Base-by-base conservation (phyloP, 2,329 filamentous ascomycete genomes). In the Torrubiellomyces zombiae region DNA sequence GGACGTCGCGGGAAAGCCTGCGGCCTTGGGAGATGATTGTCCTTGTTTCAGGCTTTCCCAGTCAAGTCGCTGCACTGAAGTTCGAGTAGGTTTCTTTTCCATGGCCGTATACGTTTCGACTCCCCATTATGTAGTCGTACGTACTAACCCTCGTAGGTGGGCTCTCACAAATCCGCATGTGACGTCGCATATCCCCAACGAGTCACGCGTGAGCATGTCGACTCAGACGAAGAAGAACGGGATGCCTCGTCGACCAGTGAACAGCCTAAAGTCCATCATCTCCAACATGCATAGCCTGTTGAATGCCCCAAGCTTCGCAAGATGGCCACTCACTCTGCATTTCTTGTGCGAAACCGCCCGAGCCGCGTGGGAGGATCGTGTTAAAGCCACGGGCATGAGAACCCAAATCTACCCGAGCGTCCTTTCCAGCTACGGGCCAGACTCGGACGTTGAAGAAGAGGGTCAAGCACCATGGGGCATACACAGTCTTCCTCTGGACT, bases 11-110 rank as follows among this genome's bases (percentile, higher is more conserved):
- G 26, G 51, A 57, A 23, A 70, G 52, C 4, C 52, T 85, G 32
- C 66, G 81, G 20, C 89, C 89, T 0, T 95, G 89, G 83, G 79
- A 92, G 44, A 91, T 93, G 77, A 67, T 80, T 3, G 73, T 71
- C 20, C 59, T 94, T 5, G 77, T 95, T 2, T 78, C 79, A 6
- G 86, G 86, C 0, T 98, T 98, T 36, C 82, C 80, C 0, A 86
- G 78, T 36, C 75, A 75, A 40, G 70, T 86, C 18, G 82, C 80
- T 1, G 89, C 89, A 1, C 54, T 98, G 34, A 86, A 95, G 43
- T 95, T 98, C 44, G 86, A 95, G 77, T 89, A 60, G 45, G 71
- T 23, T 10, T 12, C 19, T 5, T 12, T 10, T 19, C 7, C 8
- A 19, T 8, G n/a, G n/a, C n/a, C n/a, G n/a, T n/a, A n/a, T n/a